Base-by-base conservation (phyloP, 202 grass and related monocot genomes). In the Schoenoplectus triqueter region DNA sequence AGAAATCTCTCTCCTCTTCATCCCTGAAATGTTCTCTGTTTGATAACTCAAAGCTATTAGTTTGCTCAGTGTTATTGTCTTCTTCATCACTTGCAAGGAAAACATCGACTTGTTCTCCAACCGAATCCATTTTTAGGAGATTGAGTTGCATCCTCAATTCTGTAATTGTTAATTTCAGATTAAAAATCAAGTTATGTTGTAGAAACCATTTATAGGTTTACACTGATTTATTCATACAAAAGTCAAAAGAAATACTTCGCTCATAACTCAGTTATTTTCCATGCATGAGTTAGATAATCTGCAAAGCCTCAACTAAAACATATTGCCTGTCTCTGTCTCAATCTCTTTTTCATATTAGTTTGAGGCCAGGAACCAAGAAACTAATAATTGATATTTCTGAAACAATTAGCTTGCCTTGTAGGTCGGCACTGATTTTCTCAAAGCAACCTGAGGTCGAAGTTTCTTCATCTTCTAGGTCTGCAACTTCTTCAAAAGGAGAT, bases 91-190 rank as follows among this genome's bases (percentile, higher is more conserved):
- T 99, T 22, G 64, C 47, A 73, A 83, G 49, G 67, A 60, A 80
- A 85, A 88, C 41, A 45, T 86, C 84, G 0, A 59, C 52, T 31
- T 85, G 90, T 3, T 92, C 90, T 86, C 46, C 87, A 81, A 80
- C 86, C 15, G 92, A 87, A 82, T 94, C 97, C 84, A 86, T 85
- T 87, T 96, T 99, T 66, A 99, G 90, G 92, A 96, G 89, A 73
- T 69, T 89, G 81, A 99, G 97, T 89, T 99, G 97, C 92, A 94
- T 87, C 86, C 93, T 86, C 42, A 99, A 87, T 78, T 93, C 97
- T 99, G 89, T 39, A 87, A 88, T 84, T 77, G 86, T 63, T 47
- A 87, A 69, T 84, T 83, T 66, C 15, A 84, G 90, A 84, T 88
- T 69, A 74, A 86, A 84, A 31, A 57, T 55, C 62, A 84, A 78